A percentile compares a stretch with the other conserved stretches of the same genome.
Evolutionary conservation across 2,329 filamentous ascomycete species (phyloP).

Genomic region (Trichophyton equinum): DNA sequence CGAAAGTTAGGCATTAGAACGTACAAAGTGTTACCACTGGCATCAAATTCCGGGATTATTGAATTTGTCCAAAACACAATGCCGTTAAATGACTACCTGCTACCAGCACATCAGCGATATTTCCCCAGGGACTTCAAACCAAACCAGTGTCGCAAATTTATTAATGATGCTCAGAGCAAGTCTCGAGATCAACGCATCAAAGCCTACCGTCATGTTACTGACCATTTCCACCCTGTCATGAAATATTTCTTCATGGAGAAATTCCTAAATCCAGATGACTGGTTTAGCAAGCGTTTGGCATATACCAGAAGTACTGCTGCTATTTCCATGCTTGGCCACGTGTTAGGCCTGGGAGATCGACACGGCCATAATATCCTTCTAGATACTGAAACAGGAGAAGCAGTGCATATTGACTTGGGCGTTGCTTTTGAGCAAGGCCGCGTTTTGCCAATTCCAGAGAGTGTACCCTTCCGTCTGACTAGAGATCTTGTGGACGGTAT

Average conservation of each 20-base stretch:
- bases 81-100: constrained; percentile 79
- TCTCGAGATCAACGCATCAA: constrained; percentile 58
- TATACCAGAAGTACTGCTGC: constrained; percentile 90
- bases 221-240: constrained; percentile 84
- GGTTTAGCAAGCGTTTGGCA: constrained; percentile 78
- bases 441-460: constrained; percentile 86
- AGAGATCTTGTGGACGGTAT: constrained; percentile 94
- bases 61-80: constrained; percentile 94
- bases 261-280: constrained; percentile 87
- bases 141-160: constrained; percentile 63
- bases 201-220: constrained; percentile 64
- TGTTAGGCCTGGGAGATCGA: constrained; percentile 83
- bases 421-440: constrained; percentile 95
- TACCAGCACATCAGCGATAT: constrained; percentile 80
- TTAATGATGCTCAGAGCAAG: constrained; percentile 58
- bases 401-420: constrained; percentile 92
- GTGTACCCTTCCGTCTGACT: constrained; percentile 89
- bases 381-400: constrained; percentile 78
- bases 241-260: constrained; percentile 94
- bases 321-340: constrained; percentile 86
- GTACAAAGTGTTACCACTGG: constrained; percentile 91
- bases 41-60: constrained; percentile 74
- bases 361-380: constrained; percentile 96
- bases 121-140: constrained; percentile 72
- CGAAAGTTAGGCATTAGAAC: constrained; percentile 82